Base-by-base conservation (phyloP, 257 asterid species). In the Solanum ahanhuiri region DNA sequence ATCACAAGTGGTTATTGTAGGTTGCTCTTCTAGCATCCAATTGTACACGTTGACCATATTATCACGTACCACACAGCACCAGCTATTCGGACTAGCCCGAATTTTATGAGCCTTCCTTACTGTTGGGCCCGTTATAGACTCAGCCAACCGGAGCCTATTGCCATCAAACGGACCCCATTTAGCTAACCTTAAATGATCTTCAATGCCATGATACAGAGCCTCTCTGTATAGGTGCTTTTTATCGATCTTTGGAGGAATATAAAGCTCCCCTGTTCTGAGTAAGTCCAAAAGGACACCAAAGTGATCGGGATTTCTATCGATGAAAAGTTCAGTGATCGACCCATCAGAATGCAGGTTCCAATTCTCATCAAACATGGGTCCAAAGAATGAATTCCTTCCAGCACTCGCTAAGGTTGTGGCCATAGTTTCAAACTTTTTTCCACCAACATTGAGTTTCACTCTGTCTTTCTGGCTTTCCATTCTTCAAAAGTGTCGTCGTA, bases 1-100 rank as follows among this genome's bases (percentile, higher is more conserved):
- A 86, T 95, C 96, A 51, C 93, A 95, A 86, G 86, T 92, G 7
- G 51, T 43, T 43, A 94, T 90, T 0, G 96, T 94, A 35, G 96
- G 93, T 67, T 92, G 98, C 87, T 94, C 97, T 39, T 92, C 94
- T 84, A 95, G 85, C 95, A 92, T 94, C 98, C 98, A 95, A 81
- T 94, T 97, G 71, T 95, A 95, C 33, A 95, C 95, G 66, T 39
- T 39, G 43, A 39, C 43, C 3, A 39, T 39, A 39, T 39, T 39
- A 39, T 39, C 11, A 39, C 43, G 43, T 8, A 39, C 43, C 43
- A 39, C 43, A 39, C 11, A 39, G 43, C 43, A 39, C 43, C 43
- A 39, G 43, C 43, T 39, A 8, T 39, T 39, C 11, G 43, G 11
- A 9, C 43, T 39, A 39, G 43, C 43, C 11, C 98, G 91, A 57